Evolutionary conservation across 2,329 filamentous ascomycete species (phyloP).

Genomic region (Juglanconis juglandina): DNA sequence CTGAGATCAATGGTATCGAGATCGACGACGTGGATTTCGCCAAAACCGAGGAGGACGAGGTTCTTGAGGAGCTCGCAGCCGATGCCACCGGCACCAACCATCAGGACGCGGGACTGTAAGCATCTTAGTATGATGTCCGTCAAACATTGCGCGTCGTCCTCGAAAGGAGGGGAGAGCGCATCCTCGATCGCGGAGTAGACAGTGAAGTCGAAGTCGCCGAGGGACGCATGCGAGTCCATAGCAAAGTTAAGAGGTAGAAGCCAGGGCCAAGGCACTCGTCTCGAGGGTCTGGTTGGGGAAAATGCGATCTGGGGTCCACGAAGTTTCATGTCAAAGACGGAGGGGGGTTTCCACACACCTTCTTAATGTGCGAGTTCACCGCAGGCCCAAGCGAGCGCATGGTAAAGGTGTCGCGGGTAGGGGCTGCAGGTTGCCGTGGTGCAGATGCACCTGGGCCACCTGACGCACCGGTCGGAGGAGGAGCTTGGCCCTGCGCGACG

Average conservation of each 20-base stretch:
- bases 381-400: slow-evolving; percentile 64
- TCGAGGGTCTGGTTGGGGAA: neutral
- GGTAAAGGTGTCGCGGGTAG: slow-evolving; percentile 53
- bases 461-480: slow-evolving; percentile 8
- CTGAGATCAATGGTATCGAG: slow-evolving; percentile 97
- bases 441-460: slow-evolving; percentile 17
- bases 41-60: slow-evolving; percentile 85
- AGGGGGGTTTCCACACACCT: slow-evolving; percentile 47
- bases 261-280: neutral
- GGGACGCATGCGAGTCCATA: slow-evolving; percentile 8
- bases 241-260: neutral
- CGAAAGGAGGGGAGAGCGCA: neutral
- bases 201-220: slow-evolving; percentile 2
- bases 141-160: neutral
- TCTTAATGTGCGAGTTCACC: slow-evolving; percentile 63
- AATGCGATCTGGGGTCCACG: neutral
- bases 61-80: slow-evolving; percentile 98
- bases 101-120: slow-evolving; percentile 74
- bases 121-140: slow-evolving; percentile 7
- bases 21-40: slow-evolving; percentile 90
- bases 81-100: slow-evolving; percentile 95
- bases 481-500: slow-evolving; percentile 10
- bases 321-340: neutral
- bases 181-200: neutral
- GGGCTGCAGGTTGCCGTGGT: slow-evolving; percentile 19